These are phyloP conservation scores for Tulasnella sp. DNA, from an alignment of 768 basidiomycete genomes.

Conservation along the genomic window DNA sequence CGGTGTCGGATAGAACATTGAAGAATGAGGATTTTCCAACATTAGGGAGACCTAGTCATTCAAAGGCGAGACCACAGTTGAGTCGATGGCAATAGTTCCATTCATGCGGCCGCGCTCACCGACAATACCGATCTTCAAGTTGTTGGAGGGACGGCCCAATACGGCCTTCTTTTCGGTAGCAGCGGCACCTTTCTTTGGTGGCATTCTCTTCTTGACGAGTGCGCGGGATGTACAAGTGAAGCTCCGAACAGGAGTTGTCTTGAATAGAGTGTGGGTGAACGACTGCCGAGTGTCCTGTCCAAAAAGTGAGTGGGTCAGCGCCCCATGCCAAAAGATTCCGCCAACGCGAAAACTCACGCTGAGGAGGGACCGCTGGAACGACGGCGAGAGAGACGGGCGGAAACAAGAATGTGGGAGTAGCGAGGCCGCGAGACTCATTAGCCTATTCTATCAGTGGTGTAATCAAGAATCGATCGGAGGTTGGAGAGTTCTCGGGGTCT, in stretches of 20 bases:
- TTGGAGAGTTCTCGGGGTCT: neutral
- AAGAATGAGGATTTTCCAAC: slow-evolving; percentile 99
- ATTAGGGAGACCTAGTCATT: slow-evolving; percentile 73
- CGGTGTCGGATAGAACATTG: slow-evolving; percentile 90
- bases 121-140: slow-evolving; percentile 98
- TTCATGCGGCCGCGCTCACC: slow-evolving; percentile 56
- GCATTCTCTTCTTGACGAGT: slow-evolving; percentile 55
- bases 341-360: neutral
- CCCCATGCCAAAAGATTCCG: neutral
- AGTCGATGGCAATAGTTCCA: slow-evolving; percentile 15
- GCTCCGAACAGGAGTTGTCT: neutral
- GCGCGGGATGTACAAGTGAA: slow-evolving; percentile 7
- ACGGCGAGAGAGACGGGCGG: slow-evolving; percentile 3
- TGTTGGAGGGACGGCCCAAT: slow-evolving; percentile 91
- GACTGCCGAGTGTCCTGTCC: neutral
- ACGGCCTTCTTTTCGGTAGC: slow-evolving; percentile 81
- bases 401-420: neutral
- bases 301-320: neutral
- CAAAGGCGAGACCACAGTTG: slow-evolving; percentile 7
- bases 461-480: slow-evolving; percentile 3
- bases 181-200: slow-evolving; percentile 75
- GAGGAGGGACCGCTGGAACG: neutral
- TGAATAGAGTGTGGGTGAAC: neutral
- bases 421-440: neutral
- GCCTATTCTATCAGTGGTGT: neutral